Evolutionary conservation across 352 stramenopile species (phyloP), one percentile per base, ranked within the genome.

Genomic region (Globisporangium paroecandrum): DNA sequence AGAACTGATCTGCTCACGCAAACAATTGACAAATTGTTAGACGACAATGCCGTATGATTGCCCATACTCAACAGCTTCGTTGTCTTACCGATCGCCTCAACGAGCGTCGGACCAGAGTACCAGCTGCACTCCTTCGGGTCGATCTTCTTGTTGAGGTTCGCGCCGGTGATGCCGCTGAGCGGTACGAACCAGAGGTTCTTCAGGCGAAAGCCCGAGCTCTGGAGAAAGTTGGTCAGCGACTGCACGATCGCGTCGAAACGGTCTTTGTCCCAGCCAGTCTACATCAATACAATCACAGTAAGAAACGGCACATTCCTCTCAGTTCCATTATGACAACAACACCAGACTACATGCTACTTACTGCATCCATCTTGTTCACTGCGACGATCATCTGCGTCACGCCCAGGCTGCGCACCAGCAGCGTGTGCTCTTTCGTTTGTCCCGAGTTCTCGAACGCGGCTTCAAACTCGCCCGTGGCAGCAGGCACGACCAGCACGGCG

Each of bases 331-430:
- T 4, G 3, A 36, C 34, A 49, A 49, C 36, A 41, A 49, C 27
- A 27, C 20, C 25, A 49, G 15, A 47, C 15, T 20, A 15, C 15
- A 58, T 2, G 25, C 10, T 27, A 32, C 63, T 4, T 29, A 97
- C 89, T 22, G 93, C 86, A 73, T 99, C 97, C 83, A 99, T 97
- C 79, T 99, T 99, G 79, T 99, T 99, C 47, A 99, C 81, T 0
- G 94, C 97, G 15, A 99, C 94, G 46, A 99, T 83, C 58, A 99
- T 79, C 72, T 99, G 95, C 9, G 89, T 93, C 34, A 99, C 94
- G 20, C 97, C 97, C 5, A 96, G 82, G 62, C 93, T 98, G 36
- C 91, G 81, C 43, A 98, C 93, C 32, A 99, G 85, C 53, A 98
- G 69, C 24, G 97, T 97, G 71, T 99, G 97, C 76, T 99, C 97